Percentiles rank a stretch among this genome's conserved stretches.
These are phyloP conservation scores for Fermentozyma sake DNA, from an alignment of 1,139 yeast species.

Conservation along the genomic window DNA sequence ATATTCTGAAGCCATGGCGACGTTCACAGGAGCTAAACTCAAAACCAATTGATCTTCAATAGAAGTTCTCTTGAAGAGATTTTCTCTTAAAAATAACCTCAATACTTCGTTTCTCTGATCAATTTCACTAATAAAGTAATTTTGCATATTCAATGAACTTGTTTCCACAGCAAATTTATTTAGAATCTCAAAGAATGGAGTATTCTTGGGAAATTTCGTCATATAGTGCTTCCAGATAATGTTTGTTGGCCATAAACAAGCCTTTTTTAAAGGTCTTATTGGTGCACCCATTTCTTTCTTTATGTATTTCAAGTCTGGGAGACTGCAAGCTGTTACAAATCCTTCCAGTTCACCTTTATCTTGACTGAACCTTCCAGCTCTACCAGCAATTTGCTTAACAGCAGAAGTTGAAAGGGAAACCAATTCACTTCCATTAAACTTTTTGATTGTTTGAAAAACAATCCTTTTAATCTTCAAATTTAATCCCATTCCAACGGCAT, in stretches of 20 bases:
- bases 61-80: slow-evolving; percentile 20
- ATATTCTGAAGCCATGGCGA: slow-evolving; percentile 21
- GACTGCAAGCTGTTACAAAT: slow-evolving; percentile 52
- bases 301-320: slow-evolving; percentile 40
- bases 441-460: slow-evolving; percentile 62
- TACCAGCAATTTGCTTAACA: slow-evolving; percentile 89
- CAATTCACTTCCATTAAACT: slow-evolving; percentile 63
- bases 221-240: slow-evolving; percentile 57
- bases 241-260: slow-evolving; percentile 69
- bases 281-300: slow-evolving; percentile 43
- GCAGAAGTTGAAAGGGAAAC: slow-evolving; percentile 55
- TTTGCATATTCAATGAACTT: slow-evolving; percentile 15
- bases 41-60: slow-evolving; percentile 55
- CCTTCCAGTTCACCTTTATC: slow-evolving; percentile 47
- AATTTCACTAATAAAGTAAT: slow-evolving; percentile 41
- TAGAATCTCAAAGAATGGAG: slow-evolving; percentile 42
- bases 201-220: slow-evolving; percentile 47
- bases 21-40: slow-evolving; percentile 55
- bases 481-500: slow-evolving; percentile 97
- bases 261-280: slow-evolving; percentile 44
- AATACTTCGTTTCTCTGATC: slow-evolving; percentile 42
- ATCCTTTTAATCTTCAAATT: slow-evolving; percentile 79
- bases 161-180: slow-evolving; percentile 42
- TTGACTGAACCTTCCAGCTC: slow-evolving; percentile 78
- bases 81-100: slow-evolving; percentile 37